Conservation (phyloP, 768 basidiomycete species). For the Pleurotus salmoneostramineus region DNA sequence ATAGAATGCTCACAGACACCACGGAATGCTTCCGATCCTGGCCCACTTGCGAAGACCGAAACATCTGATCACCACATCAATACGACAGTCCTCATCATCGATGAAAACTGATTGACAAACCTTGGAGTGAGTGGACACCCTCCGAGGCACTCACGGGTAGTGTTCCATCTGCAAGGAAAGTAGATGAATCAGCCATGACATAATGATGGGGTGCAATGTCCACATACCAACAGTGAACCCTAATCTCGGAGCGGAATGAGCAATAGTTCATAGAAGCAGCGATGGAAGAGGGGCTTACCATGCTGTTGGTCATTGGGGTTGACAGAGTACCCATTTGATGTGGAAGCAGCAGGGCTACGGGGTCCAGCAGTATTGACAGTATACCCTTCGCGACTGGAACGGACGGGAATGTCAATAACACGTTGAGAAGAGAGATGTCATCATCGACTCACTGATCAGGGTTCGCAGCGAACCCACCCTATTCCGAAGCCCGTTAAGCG, state of each 20-base stretch:
- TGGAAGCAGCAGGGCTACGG: constrained; percentile 29
- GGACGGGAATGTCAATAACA: not conserved
- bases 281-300: constrained; percentile 15
- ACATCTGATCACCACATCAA: constrained; percentile 25
- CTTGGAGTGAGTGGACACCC: constrained; percentile 38
- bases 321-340: constrained; percentile 19
- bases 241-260: constrained; percentile 5
- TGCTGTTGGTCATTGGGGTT: constrained; percentile 32
- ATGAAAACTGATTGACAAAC: constrained; percentile 12
- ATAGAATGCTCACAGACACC: constrained; percentile 32
- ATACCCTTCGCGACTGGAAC: constrained; percentile 30
- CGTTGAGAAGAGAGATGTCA: not conserved
- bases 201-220: not conserved
- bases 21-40: constrained; percentile 36
- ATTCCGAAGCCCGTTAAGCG: not conserved
- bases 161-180: constrained; percentile 25
- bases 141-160: constrained; percentile 27
- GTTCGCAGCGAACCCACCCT: constrained; percentile 37
- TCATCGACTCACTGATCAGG: constrained; percentile 33
- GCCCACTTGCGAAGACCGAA: constrained; percentile 40
- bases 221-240: constrained; percentile 29
- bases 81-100: not conserved
- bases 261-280: not conserved
- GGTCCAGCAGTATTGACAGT: constrained; percentile 29
- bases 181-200: not conserved